Evolutionary conservation across 179 eudicot species (phyloP).

Genomic region (Spinacia oleracea): DNA sequence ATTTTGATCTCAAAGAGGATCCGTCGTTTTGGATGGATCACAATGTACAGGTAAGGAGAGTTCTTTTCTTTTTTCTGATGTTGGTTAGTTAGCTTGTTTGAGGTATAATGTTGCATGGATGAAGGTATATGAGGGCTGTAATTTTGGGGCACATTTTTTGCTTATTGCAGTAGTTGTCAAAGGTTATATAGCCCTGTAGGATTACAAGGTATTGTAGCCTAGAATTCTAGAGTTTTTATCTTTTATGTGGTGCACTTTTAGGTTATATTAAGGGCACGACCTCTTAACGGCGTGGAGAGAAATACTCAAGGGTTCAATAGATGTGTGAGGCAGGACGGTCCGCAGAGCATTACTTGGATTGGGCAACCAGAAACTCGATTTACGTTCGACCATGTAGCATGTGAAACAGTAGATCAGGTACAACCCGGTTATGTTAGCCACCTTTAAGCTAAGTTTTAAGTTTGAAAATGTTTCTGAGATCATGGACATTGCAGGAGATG

Average conservation of each 20-base stretch:
- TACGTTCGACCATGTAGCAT: slow-evolving; percentile 96
- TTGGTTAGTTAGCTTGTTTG: too few relatives aligned
- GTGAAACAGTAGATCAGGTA: slow-evolving; percentile 95
- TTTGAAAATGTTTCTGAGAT: slow-evolving; percentile 10
- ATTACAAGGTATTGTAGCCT: not conserved
- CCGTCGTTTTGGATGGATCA: slow-evolving; percentile 99
- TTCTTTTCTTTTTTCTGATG: not conserved
- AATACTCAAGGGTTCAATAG: slow-evolving; percentile 60
- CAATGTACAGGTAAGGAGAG: slow-evolving; percentile 70
- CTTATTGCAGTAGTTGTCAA: not conserved
- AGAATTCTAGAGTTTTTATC: not conserved
- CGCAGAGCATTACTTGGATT: slow-evolving; percentile 84
- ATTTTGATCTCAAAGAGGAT: slow-evolving; percentile 92
- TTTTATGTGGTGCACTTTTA: slow-evolving; percentile 26
- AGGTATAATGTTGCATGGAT: too few relatives aligned
- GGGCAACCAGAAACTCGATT: slow-evolving; percentile 93
- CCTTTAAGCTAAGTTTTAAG: not conserved
- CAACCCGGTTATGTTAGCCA: not conserved
- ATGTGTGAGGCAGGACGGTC: slow-evolving; percentile 88
- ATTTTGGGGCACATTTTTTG: not conserved
- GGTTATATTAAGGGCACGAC: slow-evolving; percentile 91
- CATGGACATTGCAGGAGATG: slow-evolving; percentile 67
- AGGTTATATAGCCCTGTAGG: not conserved
- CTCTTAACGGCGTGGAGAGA: slow-evolving; percentile 69
- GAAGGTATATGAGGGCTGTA: too few relatives aligned